Base-by-base conservation (phyloP, 2,329 filamentous ascomycete species). In the Hypoxylon sp. region DNA sequence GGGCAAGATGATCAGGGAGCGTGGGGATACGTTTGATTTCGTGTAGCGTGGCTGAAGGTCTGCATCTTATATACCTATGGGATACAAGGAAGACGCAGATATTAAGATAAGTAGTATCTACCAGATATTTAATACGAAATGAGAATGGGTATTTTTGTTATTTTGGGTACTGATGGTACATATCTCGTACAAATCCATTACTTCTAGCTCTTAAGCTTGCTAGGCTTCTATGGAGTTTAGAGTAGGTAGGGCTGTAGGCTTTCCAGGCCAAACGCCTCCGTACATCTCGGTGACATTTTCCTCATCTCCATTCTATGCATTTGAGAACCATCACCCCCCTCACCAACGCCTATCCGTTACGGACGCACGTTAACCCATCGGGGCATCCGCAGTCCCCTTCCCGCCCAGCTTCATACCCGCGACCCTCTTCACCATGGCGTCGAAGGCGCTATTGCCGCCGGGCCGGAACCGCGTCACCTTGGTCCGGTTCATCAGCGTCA, bases 1-100 rank as follows among this genome's bases (percentile, higher is more conserved):
- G 6, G 89, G 88, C 15, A 91, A 88, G 76, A 95, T 99, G 93
- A 81, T 97, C 59, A 86, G 84, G 65, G 93, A 96, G 71, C 88
- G 87, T 73, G 89, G 89, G 3, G 94, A 98, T 85, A 95, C 92
- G 0, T 99, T 98, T 85, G 94, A 97, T 75, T 98, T 98, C 83
- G 84, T 97, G 64, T 97, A 86, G 74, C 7, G 39, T 15, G 28
- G 20, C n/a, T 32, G 5, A 28, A n/a, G 24, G 7, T 7, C 7
- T 32, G 11, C 30, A 32, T 32, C 6, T 13, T 26, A 55, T 61
- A 44, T 64, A 28, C 41, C 15, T 66, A 64, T 19, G 30, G 34
- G 32, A 22, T 43, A 11, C 49, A 13, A 15, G 6, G 17, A 10
- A 8, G 34, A 3, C 6, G n/a, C 8, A n/a, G 37, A 7, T 4